phyloP scores from a whole-genome alignment of 2,329 filamentous ascomycete genomes.

The Stachybotrys chlorohalonatus region DNA sequence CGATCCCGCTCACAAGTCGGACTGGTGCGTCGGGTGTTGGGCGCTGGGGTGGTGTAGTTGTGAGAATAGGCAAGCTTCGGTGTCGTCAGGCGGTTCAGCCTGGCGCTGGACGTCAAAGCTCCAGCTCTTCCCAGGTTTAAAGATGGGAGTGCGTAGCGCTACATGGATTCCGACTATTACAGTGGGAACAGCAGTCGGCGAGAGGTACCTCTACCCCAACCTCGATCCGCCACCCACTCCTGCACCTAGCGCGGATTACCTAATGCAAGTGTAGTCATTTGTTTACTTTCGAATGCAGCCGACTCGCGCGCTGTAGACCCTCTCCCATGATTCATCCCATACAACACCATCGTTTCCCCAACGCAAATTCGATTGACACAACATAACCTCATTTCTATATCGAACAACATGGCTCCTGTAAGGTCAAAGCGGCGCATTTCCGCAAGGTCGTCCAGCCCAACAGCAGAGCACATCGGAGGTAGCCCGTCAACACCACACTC shows the following conservation, averaged over 20 bases:
- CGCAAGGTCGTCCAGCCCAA: conserved; percentile 12
- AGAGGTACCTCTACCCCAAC: not conserved
- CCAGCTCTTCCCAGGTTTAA: not conserved
- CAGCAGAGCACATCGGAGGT: conserved; percentile 9
- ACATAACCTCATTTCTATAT: not conserved
- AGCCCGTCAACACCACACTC: conserved; percentile 29
- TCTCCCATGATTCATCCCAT: not conserved
- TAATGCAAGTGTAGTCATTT: conserved; percentile 13
- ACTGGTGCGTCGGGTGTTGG: not conserved
- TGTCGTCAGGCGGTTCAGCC: conserved; percentile 39
- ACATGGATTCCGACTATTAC: too few relatives aligned
- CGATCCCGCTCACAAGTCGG: too few relatives aligned
- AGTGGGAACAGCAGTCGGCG: too few relatives aligned
- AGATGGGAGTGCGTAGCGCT: too few relatives aligned
- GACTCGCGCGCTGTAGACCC: not conserved
- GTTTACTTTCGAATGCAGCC: conserved; percentile 14
- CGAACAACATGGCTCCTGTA: conserved; percentile 34
- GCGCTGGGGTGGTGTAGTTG: not conserved
- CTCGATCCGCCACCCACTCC: conserved; percentile 3
- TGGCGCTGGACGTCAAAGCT: conserved; percentile 12
- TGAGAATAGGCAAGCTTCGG: conserved; percentile 13
- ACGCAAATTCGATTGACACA: not conserved
- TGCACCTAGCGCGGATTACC: conserved; percentile 12
- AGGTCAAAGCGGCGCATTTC: conserved; percentile 26
- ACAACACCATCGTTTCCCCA: not conserved